phyloP scores from a whole-genome alignment of 2,329 filamentous ascomycete genomes.

The Colletotrichum caudatum region DNA sequence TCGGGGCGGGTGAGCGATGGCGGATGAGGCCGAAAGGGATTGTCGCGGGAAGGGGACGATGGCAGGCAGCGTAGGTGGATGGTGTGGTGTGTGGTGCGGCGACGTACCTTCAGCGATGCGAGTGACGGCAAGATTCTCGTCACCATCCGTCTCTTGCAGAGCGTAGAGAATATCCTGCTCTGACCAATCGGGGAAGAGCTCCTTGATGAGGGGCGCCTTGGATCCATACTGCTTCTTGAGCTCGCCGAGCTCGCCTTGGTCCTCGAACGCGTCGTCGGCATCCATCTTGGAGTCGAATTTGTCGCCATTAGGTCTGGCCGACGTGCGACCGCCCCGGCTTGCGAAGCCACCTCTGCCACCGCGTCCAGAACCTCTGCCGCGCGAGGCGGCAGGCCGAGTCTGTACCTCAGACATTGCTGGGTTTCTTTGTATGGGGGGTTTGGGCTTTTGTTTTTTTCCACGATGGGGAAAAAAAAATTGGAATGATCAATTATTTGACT shows the following conservation, averaged over 20 bases:
- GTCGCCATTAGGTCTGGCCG: constrained; percentile 77
- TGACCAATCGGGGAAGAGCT: constrained; percentile 96
- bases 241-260: constrained; percentile 90
- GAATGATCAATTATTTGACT: constrained; percentile 40
- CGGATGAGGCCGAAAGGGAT: background rate
- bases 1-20: background rate
- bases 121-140: constrained; percentile 79
- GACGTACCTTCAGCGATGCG: constrained; percentile 81
- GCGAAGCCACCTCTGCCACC: constrained; percentile 84
- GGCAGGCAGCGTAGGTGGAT: constrained; percentile 26
- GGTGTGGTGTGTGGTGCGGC: constrained; percentile 4
- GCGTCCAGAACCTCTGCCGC: constrained; percentile 90
- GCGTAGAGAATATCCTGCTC: constrained; percentile 95
- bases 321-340: constrained; percentile 77
- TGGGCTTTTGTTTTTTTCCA: constrained; percentile 35
- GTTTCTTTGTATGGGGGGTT: constrained; percentile 35
- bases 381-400: constrained; percentile 83
- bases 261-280: constrained; percentile 72
- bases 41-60: constrained; percentile 27
- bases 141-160: constrained; percentile 87
- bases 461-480: constrained; percentile 36
- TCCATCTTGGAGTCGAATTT: constrained; percentile 66
- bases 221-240: constrained; percentile 89
- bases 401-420: constrained; percentile 90
- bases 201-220: constrained; percentile 85